phyloP scores from a whole-genome alignment of 495 filamentous ascomycete genomes.

The Sabuloglossum arenarium region DNA sequence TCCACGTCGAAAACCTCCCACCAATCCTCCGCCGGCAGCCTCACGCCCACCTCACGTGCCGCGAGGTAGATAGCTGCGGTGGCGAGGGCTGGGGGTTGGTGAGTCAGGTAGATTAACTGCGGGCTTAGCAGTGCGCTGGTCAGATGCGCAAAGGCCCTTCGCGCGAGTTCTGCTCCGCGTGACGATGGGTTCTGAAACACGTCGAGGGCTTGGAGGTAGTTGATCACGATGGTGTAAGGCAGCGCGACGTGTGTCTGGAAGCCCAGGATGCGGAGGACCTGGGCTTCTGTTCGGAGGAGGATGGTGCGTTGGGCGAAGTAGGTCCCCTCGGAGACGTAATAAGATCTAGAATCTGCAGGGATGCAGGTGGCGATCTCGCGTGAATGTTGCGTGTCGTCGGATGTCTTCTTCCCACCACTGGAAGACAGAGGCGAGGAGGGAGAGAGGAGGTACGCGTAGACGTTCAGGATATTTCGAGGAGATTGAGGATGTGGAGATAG shows the following conservation, averaged over 20 bases:
- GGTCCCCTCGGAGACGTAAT: conserved; percentile 51
- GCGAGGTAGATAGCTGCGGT: conserved; percentile 79
- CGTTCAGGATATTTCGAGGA: conserved; percentile 60
- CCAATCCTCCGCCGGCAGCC: conserved; percentile 68
- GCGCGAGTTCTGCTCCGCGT: conserved; percentile 24
- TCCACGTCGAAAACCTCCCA: conserved; percentile 99
- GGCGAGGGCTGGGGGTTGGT: conserved; percentile 70
- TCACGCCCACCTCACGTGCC: conserved; percentile 53
- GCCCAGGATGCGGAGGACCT: conserved; percentile 49
- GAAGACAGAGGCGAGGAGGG: conserved; percentile 34
- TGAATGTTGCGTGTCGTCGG: background rate
- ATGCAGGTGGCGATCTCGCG: conserved; percentile 8
- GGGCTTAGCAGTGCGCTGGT: conserved; percentile 71
- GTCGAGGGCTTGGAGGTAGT: conserved; percentile 78
- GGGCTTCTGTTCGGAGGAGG: conserved; percentile 49
- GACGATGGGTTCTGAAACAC: conserved; percentile 17
- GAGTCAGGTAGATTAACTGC: conserved; percentile 75
- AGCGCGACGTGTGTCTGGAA: conserved; percentile 71
- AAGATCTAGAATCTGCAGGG: conserved; percentile 27
- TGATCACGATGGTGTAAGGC: conserved; percentile 74
- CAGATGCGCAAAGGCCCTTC: conserved; percentile 48
- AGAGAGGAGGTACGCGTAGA: conserved; percentile 66
- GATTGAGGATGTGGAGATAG: conserved; percentile 54
- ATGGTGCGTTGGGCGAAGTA: conserved; percentile 40
- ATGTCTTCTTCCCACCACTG: conserved; percentile 20